Evolutionary conservation across 2,329 filamentous ascomycete genomes (phyloP).

Genomic region (Lizonia empirigonia): DNA sequence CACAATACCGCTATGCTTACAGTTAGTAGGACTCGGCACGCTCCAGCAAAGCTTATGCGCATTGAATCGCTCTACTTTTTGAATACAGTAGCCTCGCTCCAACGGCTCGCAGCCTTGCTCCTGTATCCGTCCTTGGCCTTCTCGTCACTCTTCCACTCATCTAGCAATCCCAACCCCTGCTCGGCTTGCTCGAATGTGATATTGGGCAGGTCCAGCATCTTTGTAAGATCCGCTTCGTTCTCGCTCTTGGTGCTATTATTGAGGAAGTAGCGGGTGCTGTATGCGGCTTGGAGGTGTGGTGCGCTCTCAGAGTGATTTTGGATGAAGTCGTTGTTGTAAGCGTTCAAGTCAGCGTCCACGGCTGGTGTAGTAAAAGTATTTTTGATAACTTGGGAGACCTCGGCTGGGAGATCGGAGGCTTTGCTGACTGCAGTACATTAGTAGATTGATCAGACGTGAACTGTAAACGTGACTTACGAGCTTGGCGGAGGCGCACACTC

Average conservation of each 20-base stretch:
- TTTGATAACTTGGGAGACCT: slow-evolving; percentile 72
- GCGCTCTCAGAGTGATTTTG: slow-evolving; percentile 66
- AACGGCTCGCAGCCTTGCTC: slow-evolving; percentile 46
- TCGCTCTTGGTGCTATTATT: slow-evolving; percentile 61
- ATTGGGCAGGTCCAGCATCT: slow-evolving; percentile 59
- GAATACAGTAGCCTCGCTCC: slow-evolving; percentile 49
- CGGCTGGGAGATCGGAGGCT: slow-evolving; percentile 61
- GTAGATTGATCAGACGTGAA: slow-evolving; percentile 9
- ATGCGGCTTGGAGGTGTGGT: slow-evolving; percentile 66
- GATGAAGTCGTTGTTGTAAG: slow-evolving; percentile 71
- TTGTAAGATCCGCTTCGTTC: slow-evolving; percentile 67
- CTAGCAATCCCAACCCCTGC: slow-evolving; percentile 58
- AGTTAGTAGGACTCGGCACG: background rate
- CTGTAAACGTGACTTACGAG: slow-evolving; percentile 45
- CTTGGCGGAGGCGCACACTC: slow-evolving; percentile 69
- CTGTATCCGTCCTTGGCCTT: slow-evolving; percentile 58
- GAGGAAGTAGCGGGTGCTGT: slow-evolving; percentile 65
- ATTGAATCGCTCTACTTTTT: slow-evolving; percentile 22
- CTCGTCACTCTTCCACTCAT: slow-evolving; percentile 57
- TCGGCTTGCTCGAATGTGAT: slow-evolving; percentile 62
- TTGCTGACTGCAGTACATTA: slow-evolving; percentile 32
- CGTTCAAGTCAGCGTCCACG: slow-evolving; percentile 61
- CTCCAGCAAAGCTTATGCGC: slow-evolving; percentile 1
- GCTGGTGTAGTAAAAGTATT: slow-evolving; percentile 67
- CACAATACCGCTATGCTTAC: background rate